Evolutionary conservation across 306 rosid species (phyloP), one percentile per base, ranked within the genome.

Genomic region (Ammopiptanthus mongolicus): DNA sequence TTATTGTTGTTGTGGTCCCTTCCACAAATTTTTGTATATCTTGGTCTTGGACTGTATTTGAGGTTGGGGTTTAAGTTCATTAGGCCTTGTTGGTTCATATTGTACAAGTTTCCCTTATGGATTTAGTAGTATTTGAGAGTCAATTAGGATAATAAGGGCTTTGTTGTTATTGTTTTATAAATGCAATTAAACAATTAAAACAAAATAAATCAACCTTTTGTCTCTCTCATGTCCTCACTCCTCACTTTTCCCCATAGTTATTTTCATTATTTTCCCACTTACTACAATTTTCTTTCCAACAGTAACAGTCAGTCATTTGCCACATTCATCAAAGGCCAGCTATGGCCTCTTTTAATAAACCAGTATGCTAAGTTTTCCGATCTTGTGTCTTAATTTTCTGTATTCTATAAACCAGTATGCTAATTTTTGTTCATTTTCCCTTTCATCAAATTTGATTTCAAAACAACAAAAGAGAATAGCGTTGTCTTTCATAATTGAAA

Each of bases 251-350:
- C 12, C 44, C 68, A 66, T 69, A 56, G 57, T 31, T 56, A 46
- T 36, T 65, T 55, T 46, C 69, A 65, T 21, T 52, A 33, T 29
- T 65, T 39, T 51, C 73, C 29, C 53, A 59, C 2, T 37, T 15
- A 12, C 31, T 21, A 25, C 51, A n/a, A 50, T 13, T n/a, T 50
- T 68, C 50, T 9, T 13, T 5, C 13, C 66, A 19, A 66, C 6
- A 9, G 22, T 11, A 2, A 36, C 50, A 11, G 34, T 62, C 29
- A 64, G 39, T 79, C 52, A 39, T 52, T 62, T 21, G 21, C 59
- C 62, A 75, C 69, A 75, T 69, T 53, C 44, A 67, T 65, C 57
- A 17, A 73, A 41, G n/a, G 56, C 18, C 14, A 65, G 41, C 23
- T 58, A 28, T 73, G 7, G 8, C 25, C 65, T 34, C 47, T 48